A percentile compares a stretch with the other conserved stretches of the same genome.
phyloP scores from a whole-genome alignment of 371 early-diverging fungal genomes.

The Haplosporangium sp. region DNA sequence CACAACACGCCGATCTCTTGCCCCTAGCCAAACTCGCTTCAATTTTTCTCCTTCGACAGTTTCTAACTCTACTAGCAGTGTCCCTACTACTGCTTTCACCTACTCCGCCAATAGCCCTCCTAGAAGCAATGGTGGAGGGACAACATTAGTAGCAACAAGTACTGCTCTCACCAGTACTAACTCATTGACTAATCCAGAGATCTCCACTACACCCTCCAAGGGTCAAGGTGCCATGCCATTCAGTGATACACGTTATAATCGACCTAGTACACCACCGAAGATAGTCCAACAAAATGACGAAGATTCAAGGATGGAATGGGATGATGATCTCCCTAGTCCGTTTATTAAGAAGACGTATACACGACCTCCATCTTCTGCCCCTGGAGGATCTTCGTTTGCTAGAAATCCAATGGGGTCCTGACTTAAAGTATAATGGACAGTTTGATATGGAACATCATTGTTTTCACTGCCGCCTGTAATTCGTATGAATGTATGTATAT shows the following conservation, averaged over 20 bases:
- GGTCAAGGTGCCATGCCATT: not conserved
- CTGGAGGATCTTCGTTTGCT: not conserved
- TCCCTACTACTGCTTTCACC: slow-evolving; percentile 8
- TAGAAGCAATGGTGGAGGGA: not conserved
- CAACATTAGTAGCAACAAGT: not conserved
- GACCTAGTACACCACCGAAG: slow-evolving; percentile 7
- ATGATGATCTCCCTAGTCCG: slow-evolving; percentile 47
- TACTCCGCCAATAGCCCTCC: not conserved
- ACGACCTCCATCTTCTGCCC: slow-evolving; percentile 4
- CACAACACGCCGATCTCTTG: slow-evolving; percentile 13
- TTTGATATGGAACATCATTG: not conserved
- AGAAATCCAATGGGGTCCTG: slow-evolving; percentile 19
- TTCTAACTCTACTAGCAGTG: not conserved
- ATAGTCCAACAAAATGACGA: slow-evolving; percentile 4
- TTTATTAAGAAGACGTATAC: slow-evolving; percentile 38
- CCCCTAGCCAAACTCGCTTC: slow-evolving; percentile 23
- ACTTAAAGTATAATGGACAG: not conserved
- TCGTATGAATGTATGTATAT: slow-evolving; percentile 4
- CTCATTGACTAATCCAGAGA: not conserved
- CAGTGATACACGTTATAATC: not conserved
- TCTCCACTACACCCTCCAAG: slow-evolving; percentile 4
- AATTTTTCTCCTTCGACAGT: slow-evolving; percentile 5
- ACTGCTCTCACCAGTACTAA: not conserved
- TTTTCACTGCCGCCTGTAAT: slow-evolving; percentile 3
- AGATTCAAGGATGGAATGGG: slow-evolving; percentile 46